These are phyloP conservation scores for Fusarium xylarioides DNA, from an alignment of 2,329 filamentous ascomycete genomes.

Conservation along the genomic window DNA sequence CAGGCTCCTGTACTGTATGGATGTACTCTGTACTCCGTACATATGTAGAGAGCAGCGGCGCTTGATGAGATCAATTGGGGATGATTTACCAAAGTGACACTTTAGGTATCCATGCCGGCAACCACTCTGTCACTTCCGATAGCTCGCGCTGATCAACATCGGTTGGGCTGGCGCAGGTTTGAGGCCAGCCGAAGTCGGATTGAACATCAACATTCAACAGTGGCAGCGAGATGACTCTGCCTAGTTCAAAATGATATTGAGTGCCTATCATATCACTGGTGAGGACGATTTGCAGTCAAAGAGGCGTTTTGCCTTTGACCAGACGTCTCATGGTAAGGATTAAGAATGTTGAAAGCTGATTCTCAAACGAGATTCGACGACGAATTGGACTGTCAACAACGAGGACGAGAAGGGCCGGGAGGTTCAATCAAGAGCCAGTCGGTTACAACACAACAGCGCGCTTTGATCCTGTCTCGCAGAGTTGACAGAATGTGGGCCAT, in stretches of 20 bases:
- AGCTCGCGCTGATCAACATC: slow-evolving; percentile 31
- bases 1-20: neutral
- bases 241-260: neutral
- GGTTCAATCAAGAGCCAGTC: neutral
- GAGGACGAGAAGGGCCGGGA: neutral
- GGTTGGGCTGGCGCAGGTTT: slow-evolving; percentile 28
- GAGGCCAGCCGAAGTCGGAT: slow-evolving; percentile 26
- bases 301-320: neutral
- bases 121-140: slow-evolving; percentile 37
- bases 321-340: neutral
- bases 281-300: neutral
- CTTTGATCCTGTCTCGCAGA: neutral
- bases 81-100: slow-evolving; percentile 31
- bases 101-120: slow-evolving; percentile 30
- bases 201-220: neutral
- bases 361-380: neutral
- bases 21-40: neutral
- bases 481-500: neutral
- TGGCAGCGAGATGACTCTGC: neutral
- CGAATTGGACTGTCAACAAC: neutral
- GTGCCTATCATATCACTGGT: neutral
- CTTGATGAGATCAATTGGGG: slow-evolving; percentile 38
- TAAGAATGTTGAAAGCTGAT: neutral
- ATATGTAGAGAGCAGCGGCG: slow-evolving; percentile 8
- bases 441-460: neutral